Conservation (phyloP, 148 eudicot genomes). For the Silene latifolia region DNA sequence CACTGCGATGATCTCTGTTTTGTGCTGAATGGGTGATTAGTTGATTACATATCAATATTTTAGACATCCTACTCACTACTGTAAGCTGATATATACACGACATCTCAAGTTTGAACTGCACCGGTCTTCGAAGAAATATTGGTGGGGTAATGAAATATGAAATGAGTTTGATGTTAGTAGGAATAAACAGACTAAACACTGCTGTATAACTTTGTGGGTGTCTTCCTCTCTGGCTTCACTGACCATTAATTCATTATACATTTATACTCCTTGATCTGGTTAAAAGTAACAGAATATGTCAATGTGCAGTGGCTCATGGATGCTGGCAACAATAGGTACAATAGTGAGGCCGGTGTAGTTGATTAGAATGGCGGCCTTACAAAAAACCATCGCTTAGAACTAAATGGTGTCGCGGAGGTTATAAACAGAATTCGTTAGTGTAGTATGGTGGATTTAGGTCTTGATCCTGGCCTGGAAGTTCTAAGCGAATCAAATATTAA, state of each 20-base stretch:
- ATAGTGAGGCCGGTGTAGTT: conserved; percentile 33
- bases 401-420: conserved; percentile 25
- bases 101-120: background rate
- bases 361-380: conserved; percentile 40
- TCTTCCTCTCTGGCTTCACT: background rate
- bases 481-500: conserved; percentile 25
- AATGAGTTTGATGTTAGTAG: background rate
- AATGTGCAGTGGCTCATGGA: conserved; percentile 53
- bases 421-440: conserved; percentile 34
- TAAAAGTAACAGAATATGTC: conserved; percentile 3
- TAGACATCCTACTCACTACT: background rate
- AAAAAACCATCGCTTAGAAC: conserved; percentile 24
- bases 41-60: too few species aligned
- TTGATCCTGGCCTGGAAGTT: conserved; percentile 32
- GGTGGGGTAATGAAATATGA: background rate
- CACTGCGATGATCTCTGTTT: too few species aligned
- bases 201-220: background rate
- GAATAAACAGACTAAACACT: background rate
- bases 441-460: conserved; percentile 24
- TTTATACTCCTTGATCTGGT: background rate
- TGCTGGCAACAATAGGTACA: conserved; percentile 32
- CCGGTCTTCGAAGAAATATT: background rate
- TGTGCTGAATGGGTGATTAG: too few species aligned
- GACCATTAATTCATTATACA: background rate
- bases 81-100: background rate